phyloP scores from a whole-genome alignment of 495 filamentous ascomycete species.

The Aspergillus baeticus region DNA sequence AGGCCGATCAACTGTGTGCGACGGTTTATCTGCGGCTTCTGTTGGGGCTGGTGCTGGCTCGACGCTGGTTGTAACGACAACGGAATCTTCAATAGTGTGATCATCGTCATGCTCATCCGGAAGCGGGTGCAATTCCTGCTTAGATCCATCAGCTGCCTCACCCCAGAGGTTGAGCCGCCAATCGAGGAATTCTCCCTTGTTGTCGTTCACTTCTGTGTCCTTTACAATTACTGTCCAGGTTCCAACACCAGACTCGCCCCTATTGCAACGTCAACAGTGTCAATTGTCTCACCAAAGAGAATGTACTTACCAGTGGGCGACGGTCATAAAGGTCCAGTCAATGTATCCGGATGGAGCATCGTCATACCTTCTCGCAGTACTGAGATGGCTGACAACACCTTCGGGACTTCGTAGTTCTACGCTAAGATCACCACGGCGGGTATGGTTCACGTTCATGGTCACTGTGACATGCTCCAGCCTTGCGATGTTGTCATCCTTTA shows the following conservation, averaged over 20 bases:
- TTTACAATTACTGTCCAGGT: slow-evolving; percentile 90
- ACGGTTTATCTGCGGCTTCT: slow-evolving; percentile 45
- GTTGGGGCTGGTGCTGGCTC: slow-evolving; percentile 46
- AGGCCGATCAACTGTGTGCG: slow-evolving; percentile 77
- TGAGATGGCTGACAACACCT: slow-evolving; percentile 80
- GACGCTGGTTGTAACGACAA: slow-evolving; percentile 54
- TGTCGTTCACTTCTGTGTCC: slow-evolving; percentile 75
- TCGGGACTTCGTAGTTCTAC: slow-evolving; percentile 87
- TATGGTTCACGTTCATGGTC: slow-evolving; percentile 93
- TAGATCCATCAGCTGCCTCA: slow-evolving; percentile 71
- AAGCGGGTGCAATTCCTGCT: slow-evolving; percentile 72
- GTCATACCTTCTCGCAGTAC: slow-evolving; percentile 68
- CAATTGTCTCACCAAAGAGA: background rate
- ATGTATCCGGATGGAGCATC: slow-evolving; percentile 67
- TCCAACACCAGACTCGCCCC: slow-evolving; percentile 86
- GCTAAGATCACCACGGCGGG: slow-evolving; percentile 82
- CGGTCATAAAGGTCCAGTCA: slow-evolving; percentile 99
- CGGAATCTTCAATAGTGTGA: slow-evolving; percentile 60
- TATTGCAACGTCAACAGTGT: slow-evolving; percentile 31
- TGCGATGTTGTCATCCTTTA: slow-evolving; percentile 79
- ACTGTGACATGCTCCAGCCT: slow-evolving; percentile 91
- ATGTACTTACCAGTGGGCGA: slow-evolving; percentile 81
- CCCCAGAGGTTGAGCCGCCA: slow-evolving; percentile 97
- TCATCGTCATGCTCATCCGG: slow-evolving; percentile 84
- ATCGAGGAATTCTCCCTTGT: slow-evolving; percentile 77